Base-by-base conservation (phyloP, 2,329 filamentous ascomycete species). In the Dactylonectria estremocensis region DNA sequence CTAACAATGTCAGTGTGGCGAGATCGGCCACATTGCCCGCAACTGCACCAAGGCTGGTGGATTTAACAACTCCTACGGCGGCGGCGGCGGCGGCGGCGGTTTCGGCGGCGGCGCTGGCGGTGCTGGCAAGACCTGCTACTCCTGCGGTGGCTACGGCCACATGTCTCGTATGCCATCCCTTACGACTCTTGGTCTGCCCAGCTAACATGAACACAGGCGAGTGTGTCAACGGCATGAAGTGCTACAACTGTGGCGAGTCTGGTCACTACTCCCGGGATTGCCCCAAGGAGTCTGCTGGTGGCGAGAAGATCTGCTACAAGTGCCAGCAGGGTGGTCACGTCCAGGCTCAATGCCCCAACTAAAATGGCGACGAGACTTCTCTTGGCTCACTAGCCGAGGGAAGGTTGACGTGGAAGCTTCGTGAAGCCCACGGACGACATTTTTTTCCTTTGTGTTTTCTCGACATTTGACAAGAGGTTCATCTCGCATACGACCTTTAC, bases 281-380 rank as follows among this genome's bases (percentile, higher is more conserved):
- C 89, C 93, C 95, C 77, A 95, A 95, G 81, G 95, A 97, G 85
- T 93, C 93, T 67, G 90, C 91, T 76, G 89, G 90, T 74, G 90
- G 91, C 79, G 95, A 98, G 89, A 95, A 97, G 83, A 95, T 97
- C 81, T 99, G 96, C 92, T 99, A 99, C 90, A 97, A 97, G 89
- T 98, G 90, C 88, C 89, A 91, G 84, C 89, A 91, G 83, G 81
- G 87, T 75, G 95, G 95, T 77, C 95, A 98, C 86, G 92, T 98
- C 81, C 95, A 98, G 90, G 91, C 93, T 77, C 90, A 93, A 78
- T 99, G 96, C 92, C 94, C 95, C 79, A 95, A 92, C 82, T 87
- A 87, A 83, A 76, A 69, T 72, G 72, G 72, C 71, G 71, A 71
- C 63, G 66, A 66, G 63, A 66, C 70, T 72, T 69, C 74, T 76